Percentiles rank a stretch among this genome's conserved stretches.
phyloP scores from a whole-genome alignment of 2,329 filamentous ascomycete species.

The Nemania abortiva region DNA sequence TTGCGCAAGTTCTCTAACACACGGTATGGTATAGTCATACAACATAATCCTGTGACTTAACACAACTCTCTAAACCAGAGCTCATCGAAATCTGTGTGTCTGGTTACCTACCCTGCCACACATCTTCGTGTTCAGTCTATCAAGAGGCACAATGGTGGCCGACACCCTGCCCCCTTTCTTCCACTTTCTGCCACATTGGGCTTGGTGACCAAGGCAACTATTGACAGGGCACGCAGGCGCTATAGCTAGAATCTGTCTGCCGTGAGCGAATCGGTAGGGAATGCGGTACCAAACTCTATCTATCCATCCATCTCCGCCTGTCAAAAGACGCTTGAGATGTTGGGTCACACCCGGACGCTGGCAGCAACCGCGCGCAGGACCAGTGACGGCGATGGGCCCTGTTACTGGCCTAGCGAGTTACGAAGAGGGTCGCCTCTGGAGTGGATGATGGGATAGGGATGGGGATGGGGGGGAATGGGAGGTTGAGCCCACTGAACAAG shows the following conservation, averaged over 20 bases:
- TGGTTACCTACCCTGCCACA: constrained; percentile 31
- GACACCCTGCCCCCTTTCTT: constrained; percentile 19
- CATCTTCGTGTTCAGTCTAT: constrained; percentile 1
- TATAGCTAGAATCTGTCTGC: constrained; percentile 23
- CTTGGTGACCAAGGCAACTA: constrained; percentile 31
- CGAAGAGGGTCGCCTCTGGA: neutral
- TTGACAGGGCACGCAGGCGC: constrained; percentile 32
- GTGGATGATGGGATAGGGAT: neutral
- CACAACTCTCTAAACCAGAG: neutral
- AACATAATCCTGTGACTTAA: constrained; percentile 6
- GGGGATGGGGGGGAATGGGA: constrained; percentile 4
- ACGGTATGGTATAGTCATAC: neutral
- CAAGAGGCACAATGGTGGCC: neutral
- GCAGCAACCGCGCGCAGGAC: constrained; percentile 30
- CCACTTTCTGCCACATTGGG: neutral
- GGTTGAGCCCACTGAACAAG: constrained; percentile 37
- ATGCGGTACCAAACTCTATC: constrained; percentile 34
- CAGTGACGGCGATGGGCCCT: constrained; percentile 28
- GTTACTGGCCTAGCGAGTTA: constrained; percentile 34
- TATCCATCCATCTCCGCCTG: constrained; percentile 21
- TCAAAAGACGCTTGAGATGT: constrained; percentile 27
- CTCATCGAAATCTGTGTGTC: constrained; percentile 4
- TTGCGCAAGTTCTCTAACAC: constrained; percentile 4
- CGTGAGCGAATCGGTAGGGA: constrained; percentile 33
- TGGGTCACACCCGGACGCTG: constrained; percentile 37